A percentile compares a stretch with the other conserved stretches of the same genome.
These are phyloP conservation scores for Macrocystidia cucumis DNA, from an alignment of 1,284 basidiomycete species.

Conservation along the genomic window DNA sequence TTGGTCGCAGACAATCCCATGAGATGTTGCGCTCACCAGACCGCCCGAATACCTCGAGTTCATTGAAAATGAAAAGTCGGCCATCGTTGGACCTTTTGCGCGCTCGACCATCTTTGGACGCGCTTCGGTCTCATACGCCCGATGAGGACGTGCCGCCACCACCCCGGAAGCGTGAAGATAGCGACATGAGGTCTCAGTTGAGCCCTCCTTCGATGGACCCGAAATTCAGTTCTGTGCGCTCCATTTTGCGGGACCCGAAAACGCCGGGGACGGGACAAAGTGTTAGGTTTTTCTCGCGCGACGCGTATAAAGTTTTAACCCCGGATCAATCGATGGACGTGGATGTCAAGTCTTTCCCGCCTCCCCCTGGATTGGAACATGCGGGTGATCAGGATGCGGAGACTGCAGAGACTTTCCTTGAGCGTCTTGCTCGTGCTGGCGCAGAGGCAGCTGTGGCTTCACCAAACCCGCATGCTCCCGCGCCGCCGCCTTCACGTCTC, in stretches of 20 bases:
- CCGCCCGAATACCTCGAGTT: slow-evolving; percentile 16
- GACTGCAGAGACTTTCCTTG: slow-evolving; percentile 23
- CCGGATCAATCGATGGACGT: slow-evolving; percentile 47
- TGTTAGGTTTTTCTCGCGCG: slow-evolving; percentile 66
- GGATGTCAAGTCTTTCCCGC: slow-evolving; percentile 14
- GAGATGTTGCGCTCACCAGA: slow-evolving; percentile 15
- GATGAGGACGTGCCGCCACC: slow-evolving; percentile 3
- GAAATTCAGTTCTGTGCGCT: slow-evolving; percentile 45
- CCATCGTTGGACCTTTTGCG: slow-evolving; percentile 27
- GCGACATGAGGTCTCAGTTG: slow-evolving; percentile 8
- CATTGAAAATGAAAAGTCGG: slow-evolving; percentile 17
- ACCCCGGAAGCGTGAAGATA: slow-evolving; percentile 4
- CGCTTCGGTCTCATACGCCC: slow-evolving; percentile 1
- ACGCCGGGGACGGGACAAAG: slow-evolving; percentile 70
- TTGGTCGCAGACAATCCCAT: slow-evolving; percentile 16
- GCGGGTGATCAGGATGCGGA: slow-evolving; percentile 5
- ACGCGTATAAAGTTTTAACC: slow-evolving; percentile 54
- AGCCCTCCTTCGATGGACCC: slow-evolving; percentile 21
- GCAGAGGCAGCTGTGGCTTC: slow-evolving; percentile 16
- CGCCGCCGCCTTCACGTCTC: slow-evolving; percentile 20
- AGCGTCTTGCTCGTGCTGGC: slow-evolving; percentile 25
- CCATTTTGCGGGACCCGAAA: slow-evolving; percentile 60
- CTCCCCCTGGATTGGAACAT: slow-evolving; percentile 1
- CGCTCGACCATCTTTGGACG: slow-evolving; percentile 7
- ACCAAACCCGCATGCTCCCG: slow-evolving; percentile 14